Percentiles rank a stretch among this genome's conserved stretches.
Evolutionary conservation across 495 filamentous ascomycete species (phyloP).

Genomic region (Hypoxylon fuscum): DNA sequence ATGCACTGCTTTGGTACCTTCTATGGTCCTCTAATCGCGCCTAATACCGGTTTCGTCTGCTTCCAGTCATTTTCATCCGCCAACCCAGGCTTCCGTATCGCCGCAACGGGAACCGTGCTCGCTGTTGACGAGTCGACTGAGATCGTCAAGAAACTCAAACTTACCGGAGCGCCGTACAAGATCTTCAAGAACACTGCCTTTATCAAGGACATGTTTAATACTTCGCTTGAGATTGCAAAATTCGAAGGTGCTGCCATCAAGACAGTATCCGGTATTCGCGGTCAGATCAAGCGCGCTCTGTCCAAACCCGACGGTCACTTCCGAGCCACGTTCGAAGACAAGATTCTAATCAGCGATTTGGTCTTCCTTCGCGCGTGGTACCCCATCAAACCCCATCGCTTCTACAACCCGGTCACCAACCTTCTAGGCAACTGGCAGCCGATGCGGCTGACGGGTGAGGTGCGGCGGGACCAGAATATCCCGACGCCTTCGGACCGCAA

Average conservation of each 20-base stretch:
- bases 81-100: constrained; percentile 90
- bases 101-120: constrained; percentile 91
- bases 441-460: constrained; percentile 95
- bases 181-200: constrained; percentile 99
- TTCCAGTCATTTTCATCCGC: constrained; percentile 90
- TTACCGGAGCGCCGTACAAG: constrained; percentile 90
- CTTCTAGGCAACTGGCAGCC: constrained; percentile 81
- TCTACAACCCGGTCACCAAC: constrained; percentile 97
- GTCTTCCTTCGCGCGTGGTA: constrained; percentile 97
- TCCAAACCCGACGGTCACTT: constrained; percentile 93
- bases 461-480: constrained; percentile 78
- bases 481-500: constrained; percentile 80
- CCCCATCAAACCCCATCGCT: constrained; percentile 89
- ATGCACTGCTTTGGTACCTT: constrained; percentile 98
- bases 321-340: constrained; percentile 97
- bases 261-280: constrained; percentile 93
- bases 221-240: constrained; percentile 91
- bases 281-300: constrained; percentile 94
- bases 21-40: constrained; percentile 92
- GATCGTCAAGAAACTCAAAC: constrained; percentile 98
- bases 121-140: constrained; percentile 93
- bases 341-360: constrained; percentile 94
- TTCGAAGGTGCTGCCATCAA: constrained; percentile 96
- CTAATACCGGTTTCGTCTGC: constrained; percentile 93
- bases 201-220: constrained; percentile 98